A percentile compares a stretch with the other conserved stretches of the same genome.
Evolutionary conservation across 1,284 basidiomycete species (phyloP).

Genomic region (Puccinia brachypodii): DNA sequence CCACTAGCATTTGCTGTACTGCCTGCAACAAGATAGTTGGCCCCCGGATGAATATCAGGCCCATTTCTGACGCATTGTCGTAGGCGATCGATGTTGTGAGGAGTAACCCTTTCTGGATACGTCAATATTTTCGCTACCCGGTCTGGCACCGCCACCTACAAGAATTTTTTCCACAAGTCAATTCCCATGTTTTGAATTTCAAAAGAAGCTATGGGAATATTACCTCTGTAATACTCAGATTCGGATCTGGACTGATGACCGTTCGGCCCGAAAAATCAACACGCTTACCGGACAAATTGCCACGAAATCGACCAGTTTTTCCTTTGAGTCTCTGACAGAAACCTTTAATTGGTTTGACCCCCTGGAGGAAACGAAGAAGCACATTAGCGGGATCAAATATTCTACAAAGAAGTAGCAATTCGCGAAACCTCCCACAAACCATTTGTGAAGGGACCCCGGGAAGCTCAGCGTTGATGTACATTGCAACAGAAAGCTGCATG

Average conservation of each 20-base stretch:
- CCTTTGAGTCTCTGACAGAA: constrained; percentile 98
- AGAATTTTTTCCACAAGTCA: not conserved
- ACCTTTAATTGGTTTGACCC: constrained; percentile 85
- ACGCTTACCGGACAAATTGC: constrained; percentile 97
- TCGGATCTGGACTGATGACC: constrained; percentile 98
- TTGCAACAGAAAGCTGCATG: constrained; percentile 86
- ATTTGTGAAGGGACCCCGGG: constrained; percentile 82
- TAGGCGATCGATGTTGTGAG: constrained; percentile 81
- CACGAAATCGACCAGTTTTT: constrained; percentile 97
- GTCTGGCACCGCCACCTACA: constrained; percentile 77
- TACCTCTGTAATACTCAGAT: constrained; percentile 89
- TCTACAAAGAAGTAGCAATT: not conserved
- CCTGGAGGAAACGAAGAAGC: constrained; percentile 16
- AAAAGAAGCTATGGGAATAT: not conserved
- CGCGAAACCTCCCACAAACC: constrained; percentile 51
- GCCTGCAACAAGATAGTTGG: constrained; percentile 79
- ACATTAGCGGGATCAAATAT: not conserved
- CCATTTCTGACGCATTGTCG: constrained; percentile 83
- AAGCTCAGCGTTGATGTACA: constrained; percentile 98
- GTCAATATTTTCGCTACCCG: constrained; percentile 93
- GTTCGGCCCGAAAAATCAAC: constrained; percentile 99
- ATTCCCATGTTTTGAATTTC: not conserved
- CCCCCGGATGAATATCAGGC: constrained; percentile 87
- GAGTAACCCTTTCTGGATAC: constrained; percentile 91
- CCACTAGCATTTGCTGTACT: constrained; percentile 58